These are phyloP conservation scores for Phytophthora citrophthora DNA, from an alignment of 352 stramenopile species.

Conservation along the genomic window DNA sequence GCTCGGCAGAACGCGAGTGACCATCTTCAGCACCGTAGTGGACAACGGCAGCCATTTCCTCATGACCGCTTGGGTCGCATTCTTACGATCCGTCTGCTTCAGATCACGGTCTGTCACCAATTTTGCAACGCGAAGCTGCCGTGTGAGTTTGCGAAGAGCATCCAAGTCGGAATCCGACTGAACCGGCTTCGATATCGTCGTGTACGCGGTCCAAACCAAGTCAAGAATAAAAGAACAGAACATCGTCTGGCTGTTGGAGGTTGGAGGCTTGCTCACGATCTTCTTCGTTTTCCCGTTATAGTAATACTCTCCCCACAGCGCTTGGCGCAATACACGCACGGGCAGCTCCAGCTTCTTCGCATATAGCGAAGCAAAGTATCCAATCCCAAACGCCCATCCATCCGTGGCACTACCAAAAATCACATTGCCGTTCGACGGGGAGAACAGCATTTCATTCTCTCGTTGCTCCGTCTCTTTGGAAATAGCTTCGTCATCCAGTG, in stretches of 20 bases:
- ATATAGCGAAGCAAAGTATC: conserved; percentile 78
- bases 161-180: conserved; percentile 57
- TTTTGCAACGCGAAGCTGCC: conserved; percentile 72
- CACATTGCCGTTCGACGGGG: conserved; percentile 90
- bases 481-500: conserved; percentile 58
- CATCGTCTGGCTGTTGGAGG: conserved; percentile 82
- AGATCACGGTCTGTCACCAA: conserved; percentile 75
- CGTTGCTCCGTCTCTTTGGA: conserved; percentile 67
- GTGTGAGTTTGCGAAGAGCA: conserved; percentile 64
- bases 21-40: conserved; percentile 89
- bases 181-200: conserved; percentile 52
- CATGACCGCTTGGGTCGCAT: conserved; percentile 77
- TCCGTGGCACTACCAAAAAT: conserved; percentile 93
- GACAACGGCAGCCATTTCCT: conserved; percentile 91
- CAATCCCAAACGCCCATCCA: conserved; percentile 93
- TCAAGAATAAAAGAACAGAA: conserved; percentile 94
- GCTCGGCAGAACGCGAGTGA: conserved; percentile 84
- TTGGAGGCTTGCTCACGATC: conserved; percentile 82
- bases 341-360: conserved; percentile 77
- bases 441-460: conserved; percentile 87
- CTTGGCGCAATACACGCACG: conserved; percentile 65
- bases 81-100: conserved; percentile 69
- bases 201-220: conserved; percentile 91
- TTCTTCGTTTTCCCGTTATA: conserved; percentile 93
- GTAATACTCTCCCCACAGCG: conserved; percentile 93